These are phyloP conservation scores for Fimicolochytrium jonesii DNA, from an alignment of 192 early-diverging fungal genomes.

Conservation along the genomic window DNA sequence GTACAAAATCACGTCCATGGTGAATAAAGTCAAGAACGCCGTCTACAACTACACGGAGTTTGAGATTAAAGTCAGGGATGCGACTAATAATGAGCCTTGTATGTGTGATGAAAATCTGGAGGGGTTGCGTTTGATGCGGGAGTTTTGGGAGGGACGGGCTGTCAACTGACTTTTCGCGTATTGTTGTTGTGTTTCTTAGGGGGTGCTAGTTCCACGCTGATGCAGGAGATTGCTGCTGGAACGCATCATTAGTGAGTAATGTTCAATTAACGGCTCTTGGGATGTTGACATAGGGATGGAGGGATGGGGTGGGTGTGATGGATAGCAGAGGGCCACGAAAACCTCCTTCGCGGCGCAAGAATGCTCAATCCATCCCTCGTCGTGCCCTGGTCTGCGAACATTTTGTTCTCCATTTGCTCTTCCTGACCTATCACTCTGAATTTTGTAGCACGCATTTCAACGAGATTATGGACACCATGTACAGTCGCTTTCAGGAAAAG, in stretches of 20 bases:
- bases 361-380: too few relatives aligned
- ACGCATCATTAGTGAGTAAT: constrained; percentile 78
- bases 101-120: not conserved
- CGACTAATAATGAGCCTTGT: constrained; percentile 89
- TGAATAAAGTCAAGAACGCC: constrained; percentile 68
- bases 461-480: constrained; percentile 94
- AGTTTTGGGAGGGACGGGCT: too few relatives aligned
- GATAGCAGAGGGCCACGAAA: too few relatives aligned
- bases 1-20: constrained; percentile 30
- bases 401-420: too few relatives aligned
- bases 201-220: constrained; percentile 90
- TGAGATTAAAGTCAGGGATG: constrained; percentile 55
- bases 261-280: too few relatives aligned
- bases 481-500: constrained; percentile 80
- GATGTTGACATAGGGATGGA: too few relatives aligned
- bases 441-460: constrained; percentile 90
- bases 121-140: not conserved
- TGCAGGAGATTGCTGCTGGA: constrained; percentile 90
- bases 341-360: too few relatives aligned
- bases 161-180: constrained; percentile 1
- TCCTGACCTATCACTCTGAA: not conserved
- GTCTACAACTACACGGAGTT: constrained; percentile 92
- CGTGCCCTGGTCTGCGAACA: too few relatives aligned
- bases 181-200: constrained; percentile 25
- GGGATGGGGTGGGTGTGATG: too few relatives aligned